A percentile compares a stretch with the other conserved stretches of the same genome.
Conservation (phyloP, 2,329 filamentous ascomycete species). For the Xylaria sp. region DNA sequence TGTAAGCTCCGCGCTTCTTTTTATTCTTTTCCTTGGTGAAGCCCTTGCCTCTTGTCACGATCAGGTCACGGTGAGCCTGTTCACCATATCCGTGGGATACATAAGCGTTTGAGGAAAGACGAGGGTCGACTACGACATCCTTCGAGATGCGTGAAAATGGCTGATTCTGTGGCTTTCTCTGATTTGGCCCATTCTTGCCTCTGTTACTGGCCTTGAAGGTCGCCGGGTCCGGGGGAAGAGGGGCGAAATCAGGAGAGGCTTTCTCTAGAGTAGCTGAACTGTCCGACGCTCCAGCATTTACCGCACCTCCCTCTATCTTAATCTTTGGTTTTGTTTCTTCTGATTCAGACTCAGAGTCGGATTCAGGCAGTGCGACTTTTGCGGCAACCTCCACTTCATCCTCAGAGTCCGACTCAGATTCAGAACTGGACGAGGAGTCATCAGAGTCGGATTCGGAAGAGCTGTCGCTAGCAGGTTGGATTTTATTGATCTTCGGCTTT, state of each 20-base stretch:
- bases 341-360: constrained; percentile 53
- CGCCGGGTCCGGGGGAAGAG: constrained; percentile 65
- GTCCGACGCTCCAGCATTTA: constrained; percentile 52
- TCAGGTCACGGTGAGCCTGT: constrained; percentile 86
- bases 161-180: constrained; percentile 66
- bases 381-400: constrained; percentile 48
- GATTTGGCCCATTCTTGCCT: constrained; percentile 48
- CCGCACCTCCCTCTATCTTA: constrained; percentile 40
- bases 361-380: constrained; percentile 57
- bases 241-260: constrained; percentile 63
- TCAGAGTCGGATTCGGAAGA: constrained; percentile 54
- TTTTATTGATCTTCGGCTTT: constrained; percentile 32
- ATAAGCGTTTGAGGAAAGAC: constrained; percentile 82
- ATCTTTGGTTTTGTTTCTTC: constrained; percentile 51
- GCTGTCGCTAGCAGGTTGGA: constrained; percentile 49
- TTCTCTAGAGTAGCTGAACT: constrained; percentile 62
- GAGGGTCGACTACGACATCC: constrained; percentile 74
- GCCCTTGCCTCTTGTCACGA: constrained; percentile 91
- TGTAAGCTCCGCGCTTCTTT: constrained; percentile 91
- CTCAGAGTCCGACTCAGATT: constrained; percentile 51
- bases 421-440: constrained; percentile 39
- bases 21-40: constrained; percentile 99
- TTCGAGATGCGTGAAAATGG: constrained; percentile 83
- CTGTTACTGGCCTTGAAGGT: constrained; percentile 56
- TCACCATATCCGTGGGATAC: constrained; percentile 88